phyloP scores from a whole-genome alignment of 306 rosid species.

The Myrica gale region DNA sequence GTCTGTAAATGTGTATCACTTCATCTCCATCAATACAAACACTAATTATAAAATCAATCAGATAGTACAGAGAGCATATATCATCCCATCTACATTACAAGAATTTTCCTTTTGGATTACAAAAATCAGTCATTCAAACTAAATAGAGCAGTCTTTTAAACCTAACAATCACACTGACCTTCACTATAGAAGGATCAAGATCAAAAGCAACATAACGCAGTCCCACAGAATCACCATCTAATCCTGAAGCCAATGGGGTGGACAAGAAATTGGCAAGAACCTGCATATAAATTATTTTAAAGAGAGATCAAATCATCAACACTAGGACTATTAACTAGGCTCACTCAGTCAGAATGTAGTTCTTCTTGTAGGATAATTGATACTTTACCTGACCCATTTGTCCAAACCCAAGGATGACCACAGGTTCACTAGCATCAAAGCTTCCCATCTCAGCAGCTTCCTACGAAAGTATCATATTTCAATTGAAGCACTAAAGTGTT shows the following conservation, averaged over 20 bases:
- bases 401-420: conserved; percentile 95
- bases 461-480: conserved; percentile 44
- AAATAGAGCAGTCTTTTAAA: not conserved
- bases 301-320: conserved; percentile 21
- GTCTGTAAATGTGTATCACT: not conserved
- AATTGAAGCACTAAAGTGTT: conserved; percentile 16
- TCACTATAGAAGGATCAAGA: conserved; percentile 75
- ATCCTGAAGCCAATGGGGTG: conserved; percentile 74
- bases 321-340: conserved; percentile 13
- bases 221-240: conserved; percentile 56
- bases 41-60: too few relatives aligned
- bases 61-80: too few relatives aligned
- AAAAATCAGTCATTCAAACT: not conserved
- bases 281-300: conserved; percentile 28
- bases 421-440: conserved; percentile 24
- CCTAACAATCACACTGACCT: conserved; percentile 52
- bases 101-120: not conserved
- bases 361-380: conserved; percentile 24
- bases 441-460: conserved; percentile 51
- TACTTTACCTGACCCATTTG: conserved; percentile 91
- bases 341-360: too few relatives aligned
- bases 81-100: too few relatives aligned
- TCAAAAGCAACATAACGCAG: conserved; percentile 86
- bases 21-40: too few relatives aligned
- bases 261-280: conserved; percentile 93